A percentile compares a stretch with the other conserved stretches of the same genome.
These are phyloP conservation scores for Tylopilus vinaceipallidus DNA, from an alignment of 768 basidiomycete genomes.

Conservation along the genomic window DNA sequence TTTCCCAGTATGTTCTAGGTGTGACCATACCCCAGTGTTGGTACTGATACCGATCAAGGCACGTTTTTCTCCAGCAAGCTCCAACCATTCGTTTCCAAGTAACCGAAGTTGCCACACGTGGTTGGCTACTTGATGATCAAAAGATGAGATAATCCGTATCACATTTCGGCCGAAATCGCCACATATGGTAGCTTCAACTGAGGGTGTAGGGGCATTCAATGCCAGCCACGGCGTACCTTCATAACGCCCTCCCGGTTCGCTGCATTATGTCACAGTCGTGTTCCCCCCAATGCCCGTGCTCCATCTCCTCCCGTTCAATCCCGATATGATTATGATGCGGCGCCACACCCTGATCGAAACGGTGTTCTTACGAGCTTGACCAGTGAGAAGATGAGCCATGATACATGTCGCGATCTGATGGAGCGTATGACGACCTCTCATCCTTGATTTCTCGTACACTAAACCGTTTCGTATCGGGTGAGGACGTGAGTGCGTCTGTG, in stretches of 20 bases:
- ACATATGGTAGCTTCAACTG: neutral
- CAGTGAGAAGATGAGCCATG: neutral
- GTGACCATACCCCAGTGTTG: neutral
- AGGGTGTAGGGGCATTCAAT: neutral
- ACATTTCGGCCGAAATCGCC: constrained; percentile 9
- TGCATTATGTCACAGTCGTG: neutral
- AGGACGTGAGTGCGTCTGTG: neutral
- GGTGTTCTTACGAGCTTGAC: neutral
- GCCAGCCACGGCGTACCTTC: neutral
- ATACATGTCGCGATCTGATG: neutral
- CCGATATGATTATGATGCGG: neutral
- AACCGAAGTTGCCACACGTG: constrained; percentile 1
- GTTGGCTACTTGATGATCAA: constrained; percentile 1
- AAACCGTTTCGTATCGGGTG: constrained; percentile 1
- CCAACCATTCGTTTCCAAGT: constrained; percentile 8
- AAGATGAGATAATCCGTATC: neutral
- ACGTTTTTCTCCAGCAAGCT: neutral
- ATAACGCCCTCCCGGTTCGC: neutral
- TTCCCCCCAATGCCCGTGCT: neutral
- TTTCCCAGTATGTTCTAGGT: neutral
- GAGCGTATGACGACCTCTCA: neutral
- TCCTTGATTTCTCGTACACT: neutral
- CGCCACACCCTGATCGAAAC: neutral
- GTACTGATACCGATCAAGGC: neutral
- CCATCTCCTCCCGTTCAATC: neutral